Base-by-base conservation (phyloP, 345 rosid species). In the Angophora floribunda region DNA sequence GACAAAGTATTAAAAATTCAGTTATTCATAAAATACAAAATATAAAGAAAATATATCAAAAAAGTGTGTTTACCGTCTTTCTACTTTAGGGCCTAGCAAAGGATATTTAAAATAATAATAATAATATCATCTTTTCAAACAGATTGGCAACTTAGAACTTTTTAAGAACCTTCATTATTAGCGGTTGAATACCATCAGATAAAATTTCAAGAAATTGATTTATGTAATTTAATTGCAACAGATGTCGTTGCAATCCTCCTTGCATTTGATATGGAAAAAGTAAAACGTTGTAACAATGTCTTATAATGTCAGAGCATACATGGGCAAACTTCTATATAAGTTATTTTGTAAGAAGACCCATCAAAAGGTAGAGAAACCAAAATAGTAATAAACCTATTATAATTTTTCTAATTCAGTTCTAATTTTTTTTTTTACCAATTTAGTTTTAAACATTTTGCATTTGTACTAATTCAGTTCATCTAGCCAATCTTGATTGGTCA, bases 21-120 rank as follows among this genome's bases (percentile, higher is more conserved):
- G 55, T 52, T 15, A 16, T 52, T 52, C 13, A 57, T 1, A 10
- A 57, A 24, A 22, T 57, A 57, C 28, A 57, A 0, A 36, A 57
- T 57, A 57, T 57, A 9, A 57, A 57, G 13, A 24, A 22, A 57
- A 24, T 57, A 57, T 57, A 24, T 24, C 13, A 57, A 57, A 57
- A 22, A 22, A 4, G 0, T 9, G 26, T 4, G 22, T 57, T 57
- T 24, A 22, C n/a, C 22, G n/a, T 57, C 0, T 17, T 57, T 2
- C 63, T 4, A 57, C 13, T n/a, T 57, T 0, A 57, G 63, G 63
- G 4, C 63, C 63, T 22, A 4, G 63, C 63, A 57, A 57, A 21
- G 28, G 63, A 22, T 36, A 36, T 36, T 36, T 36, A 36, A 36
- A 36, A 36, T 2, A 36, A 36, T 8, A 9, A 22, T 22, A 22